Base-by-base conservation (phyloP, 139 green algal genomes). In the Nannochloris sp. region DNA sequence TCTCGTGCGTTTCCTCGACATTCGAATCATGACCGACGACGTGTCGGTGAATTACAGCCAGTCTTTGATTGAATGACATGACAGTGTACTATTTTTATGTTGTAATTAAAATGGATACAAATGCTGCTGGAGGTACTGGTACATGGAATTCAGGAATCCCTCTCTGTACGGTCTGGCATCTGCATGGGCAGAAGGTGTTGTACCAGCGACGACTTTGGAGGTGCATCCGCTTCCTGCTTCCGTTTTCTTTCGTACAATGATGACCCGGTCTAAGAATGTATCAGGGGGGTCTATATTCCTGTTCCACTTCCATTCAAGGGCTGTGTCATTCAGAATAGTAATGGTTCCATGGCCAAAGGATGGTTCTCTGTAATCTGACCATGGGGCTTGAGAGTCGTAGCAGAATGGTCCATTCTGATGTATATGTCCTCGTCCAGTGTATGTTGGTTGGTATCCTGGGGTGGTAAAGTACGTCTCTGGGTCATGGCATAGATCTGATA, bases 231-330 rank as follows among this genome's bases (percentile, higher is more conserved):
- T 40, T 2, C 33, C 33, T 40, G 33, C 1, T 40, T 2, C 0
- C 6, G 46, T 23, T 53, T 53, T 53, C 46, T 53, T 53, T 28
- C n/a, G 16, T 53, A 40, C 33, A 40, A 53, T 53, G 46, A 53
- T 53, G 46, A 53, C n/a, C 9, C n/a, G 46, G 46, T 53, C 46
- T 14, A 23, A 53, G 20, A 53, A 53, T 5, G 46, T 14, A 23
- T 53, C 20, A 10, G 12, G 9, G 14, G 50, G 50, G 23, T 59
- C 25, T 14, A 37, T 33, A 59, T 59, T 59, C 12, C 20, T 20
- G n/a, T 59, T 37, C 50, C 20, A 37, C 28, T 11, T 59, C 50
- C 50, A 59, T 59, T 59, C 50, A 59, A 59, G n/a, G 4, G 50
- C 14, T 28, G 12, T 30, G 9, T 59, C 50, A 23, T 29, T 33